Base-by-base conservation (phyloP, 2,329 filamentous ascomycete species). In the Stagonosporopsis chrysanthemi region DNA sequence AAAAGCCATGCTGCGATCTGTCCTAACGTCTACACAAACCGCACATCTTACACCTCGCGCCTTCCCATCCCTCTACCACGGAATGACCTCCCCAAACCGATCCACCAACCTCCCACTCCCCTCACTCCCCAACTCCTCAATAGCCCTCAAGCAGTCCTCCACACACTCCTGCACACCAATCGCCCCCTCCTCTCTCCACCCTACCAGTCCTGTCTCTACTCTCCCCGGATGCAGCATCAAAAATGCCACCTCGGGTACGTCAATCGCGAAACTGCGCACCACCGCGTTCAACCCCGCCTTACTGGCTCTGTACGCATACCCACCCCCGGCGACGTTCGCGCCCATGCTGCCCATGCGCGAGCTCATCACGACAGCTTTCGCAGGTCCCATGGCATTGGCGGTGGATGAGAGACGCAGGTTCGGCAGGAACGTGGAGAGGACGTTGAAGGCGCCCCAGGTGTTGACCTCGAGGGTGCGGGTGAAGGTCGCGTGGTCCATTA, bases 241-340 rank as follows among this genome's bases (percentile, higher is more conserved):
- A 51, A 80, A 81, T 2, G 62, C 61, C 1, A 80, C 75, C 5
- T 78, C 75, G 0, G 76, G 75, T 14, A 80, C 74, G 71, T 82
- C 80, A 8, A 80, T 67, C 28, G 70, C 74, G 31, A 82, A 77
- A 40, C 75, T 79, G 63, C 76, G 75, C 2, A 82, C 71, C 7
- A 82, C 71, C 6, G 78, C 76, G 58, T 82, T 82, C 33, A 81
- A 63, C 23, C 78, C 80, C 3, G 79, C 79, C 62, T 82, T 82
- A 39, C 74, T 78, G 4, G 80, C 78, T 8, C 80, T 69, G 61
- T 82, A 82, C 11, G 80, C 80, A 60, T 81, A 82, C 2, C 73
- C 79, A 2, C 75, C 74, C 0, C 80, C 80, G 1, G 68, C 66
- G 0, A 58, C 63, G 56, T 82, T 82, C 24, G 74, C 70, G 0